Percentiles rank a stretch among this genome's conserved stretches.
phyloP scores from a whole-genome alignment of 2,329 filamentous ascomycete species.

The Fusarium caatingaense region DNA sequence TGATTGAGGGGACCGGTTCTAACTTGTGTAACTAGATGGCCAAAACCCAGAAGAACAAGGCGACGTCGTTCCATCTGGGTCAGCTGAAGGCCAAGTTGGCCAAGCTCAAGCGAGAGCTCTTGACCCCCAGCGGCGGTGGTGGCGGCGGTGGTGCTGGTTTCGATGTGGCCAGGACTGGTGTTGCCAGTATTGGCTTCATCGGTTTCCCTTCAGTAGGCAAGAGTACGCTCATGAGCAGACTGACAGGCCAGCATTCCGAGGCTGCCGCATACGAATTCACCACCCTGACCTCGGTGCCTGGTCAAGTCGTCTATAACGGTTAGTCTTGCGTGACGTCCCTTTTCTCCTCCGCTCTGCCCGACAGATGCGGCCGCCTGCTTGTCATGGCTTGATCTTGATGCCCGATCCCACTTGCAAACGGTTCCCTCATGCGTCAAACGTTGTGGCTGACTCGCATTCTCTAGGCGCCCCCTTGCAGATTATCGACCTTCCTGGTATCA shows the following conservation, averaged over 20 bases:
- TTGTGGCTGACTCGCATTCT: conserved; percentile 36
- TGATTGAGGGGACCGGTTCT: conserved; percentile 23
- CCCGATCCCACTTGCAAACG: conserved; percentile 28
- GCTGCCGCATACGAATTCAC: conserved; percentile 98
- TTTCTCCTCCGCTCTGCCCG: conserved; percentile 12
- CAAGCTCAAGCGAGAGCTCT: conserved; percentile 94
- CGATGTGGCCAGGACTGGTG: conserved; percentile 97
- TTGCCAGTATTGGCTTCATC: conserved; percentile 96
- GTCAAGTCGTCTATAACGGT: conserved; percentile 94
- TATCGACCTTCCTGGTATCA: conserved; percentile 98
- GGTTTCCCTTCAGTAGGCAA: conserved; percentile 98
- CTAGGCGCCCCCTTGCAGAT: conserved; percentile 92
- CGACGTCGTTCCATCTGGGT: conserved; percentile 91
- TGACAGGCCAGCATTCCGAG: conserved; percentile 98
- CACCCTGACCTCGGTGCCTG: conserved; percentile 95
- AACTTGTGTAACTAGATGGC: conserved; percentile 75
- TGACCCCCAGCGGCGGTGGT: conserved; percentile 86
- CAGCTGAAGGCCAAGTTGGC: conserved; percentile 98
- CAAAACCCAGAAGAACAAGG: conserved; percentile 97
- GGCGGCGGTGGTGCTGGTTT: conserved; percentile 85
- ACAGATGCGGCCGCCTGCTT: conserved; percentile 16
- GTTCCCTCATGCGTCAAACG: conserved; percentile 20
- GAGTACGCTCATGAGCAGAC: conserved; percentile 93
- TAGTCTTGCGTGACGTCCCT: conserved; percentile 38
- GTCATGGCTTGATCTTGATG: conserved; percentile 34